phyloP scores from a whole-genome alignment of 2,329 filamentous ascomycete species.

The Amylocarpus encephaloides region DNA sequence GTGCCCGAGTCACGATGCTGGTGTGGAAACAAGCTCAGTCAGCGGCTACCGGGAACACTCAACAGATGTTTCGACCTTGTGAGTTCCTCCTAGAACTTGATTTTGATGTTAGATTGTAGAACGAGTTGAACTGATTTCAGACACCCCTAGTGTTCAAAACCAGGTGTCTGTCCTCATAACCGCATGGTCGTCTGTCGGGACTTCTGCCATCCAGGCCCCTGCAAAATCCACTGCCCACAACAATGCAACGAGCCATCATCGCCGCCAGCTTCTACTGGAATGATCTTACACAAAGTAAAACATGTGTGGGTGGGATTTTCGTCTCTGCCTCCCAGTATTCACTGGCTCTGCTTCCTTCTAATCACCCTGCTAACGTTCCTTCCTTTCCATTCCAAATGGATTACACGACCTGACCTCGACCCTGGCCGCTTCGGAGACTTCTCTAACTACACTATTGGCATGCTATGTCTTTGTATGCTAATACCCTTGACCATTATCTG shows the following conservation, averaged over 20 bases:
- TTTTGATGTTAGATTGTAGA: background rate
- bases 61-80: background rate
- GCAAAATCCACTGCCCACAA: slow-evolving; percentile 7
- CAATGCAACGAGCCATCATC: background rate
- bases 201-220: slow-evolving; percentile 20
- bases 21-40: background rate
- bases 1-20: background rate
- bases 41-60: background rate
- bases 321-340: too few relatives aligned
- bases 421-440: too few relatives aligned
- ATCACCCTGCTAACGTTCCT: too few relatives aligned
- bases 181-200: slow-evolving; percentile 2
- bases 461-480: too few relatives aligned
- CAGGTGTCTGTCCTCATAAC: background rate
- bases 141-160: background rate
- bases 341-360: too few relatives aligned
- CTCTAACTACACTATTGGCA: too few relatives aligned
- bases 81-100: background rate
- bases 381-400: too few relatives aligned
- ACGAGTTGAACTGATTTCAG: background rate
- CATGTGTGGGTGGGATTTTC: background rate
- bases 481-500: too few relatives aligned
- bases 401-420: too few relatives aligned
- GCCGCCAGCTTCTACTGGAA: background rate
- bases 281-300: background rate